Percentiles rank a stretch among this genome's conserved stretches.
Conservation (phyloP, 2,329 filamentous ascomycete species). For the Neonectria punicea region DNA sequence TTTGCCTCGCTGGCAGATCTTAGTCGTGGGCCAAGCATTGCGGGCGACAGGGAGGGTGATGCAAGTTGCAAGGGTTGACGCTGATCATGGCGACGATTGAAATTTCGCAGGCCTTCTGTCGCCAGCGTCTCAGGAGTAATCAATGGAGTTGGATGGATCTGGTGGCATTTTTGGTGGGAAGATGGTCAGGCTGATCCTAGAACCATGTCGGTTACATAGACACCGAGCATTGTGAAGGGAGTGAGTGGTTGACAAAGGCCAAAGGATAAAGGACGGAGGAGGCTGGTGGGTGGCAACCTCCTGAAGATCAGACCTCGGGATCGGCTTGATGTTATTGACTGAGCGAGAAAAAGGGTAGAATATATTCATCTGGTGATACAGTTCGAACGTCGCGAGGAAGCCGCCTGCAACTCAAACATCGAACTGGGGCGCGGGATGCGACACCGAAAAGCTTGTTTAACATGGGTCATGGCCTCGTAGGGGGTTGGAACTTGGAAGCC, state of each 20-base stretch:
- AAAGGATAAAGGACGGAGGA: conserved; percentile 7
- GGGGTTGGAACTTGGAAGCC: neutral
- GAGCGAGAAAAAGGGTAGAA: neutral
- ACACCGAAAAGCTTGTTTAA: conserved; percentile 1
- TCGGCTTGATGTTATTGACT: neutral
- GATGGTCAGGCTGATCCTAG: neutral
- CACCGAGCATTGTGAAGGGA: neutral
- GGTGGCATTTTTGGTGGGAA: neutral
- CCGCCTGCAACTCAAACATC: neutral
- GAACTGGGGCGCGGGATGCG: neutral
- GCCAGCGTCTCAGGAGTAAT: conserved; percentile 21
- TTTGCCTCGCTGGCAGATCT: conserved; percentile 31
- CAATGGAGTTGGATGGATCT: neutral
- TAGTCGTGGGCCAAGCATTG: conserved; percentile 24
- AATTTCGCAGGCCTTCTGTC: conserved; percentile 36
- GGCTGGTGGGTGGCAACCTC: conserved; percentile 14
- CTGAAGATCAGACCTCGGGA: conserved; percentile 32
- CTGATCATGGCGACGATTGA: conserved; percentile 44
- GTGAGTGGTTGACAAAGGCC: neutral
- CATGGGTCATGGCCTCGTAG: neutral
- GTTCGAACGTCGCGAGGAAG: neutral
- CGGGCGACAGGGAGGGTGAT: conserved; percentile 9
- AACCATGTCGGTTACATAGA: conserved; percentile 2
- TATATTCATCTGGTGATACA: too few relatives aligned
- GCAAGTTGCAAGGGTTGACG: conserved; percentile 13